These are phyloP conservation scores for Coelastrella sp. DNA, from an alignment of 139 green algal genomes.

Conservation along the genomic window DNA sequence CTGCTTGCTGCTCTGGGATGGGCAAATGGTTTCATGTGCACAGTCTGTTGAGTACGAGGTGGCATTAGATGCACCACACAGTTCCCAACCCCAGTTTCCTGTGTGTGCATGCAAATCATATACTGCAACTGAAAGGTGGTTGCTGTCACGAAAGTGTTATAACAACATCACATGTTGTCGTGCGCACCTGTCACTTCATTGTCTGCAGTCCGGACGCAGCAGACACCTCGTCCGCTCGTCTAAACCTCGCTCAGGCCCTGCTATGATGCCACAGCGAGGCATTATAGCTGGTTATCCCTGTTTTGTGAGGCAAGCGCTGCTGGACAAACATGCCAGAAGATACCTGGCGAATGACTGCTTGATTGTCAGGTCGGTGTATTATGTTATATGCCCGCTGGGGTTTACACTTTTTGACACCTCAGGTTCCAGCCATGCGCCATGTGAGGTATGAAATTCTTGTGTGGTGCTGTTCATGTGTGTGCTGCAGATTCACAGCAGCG, in stretches of 20 bases:
- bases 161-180: too few relatives aligned
- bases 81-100: neutral
- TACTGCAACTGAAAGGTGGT: neutral
- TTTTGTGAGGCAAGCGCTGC: constrained; percentile 54
- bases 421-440: neutral
- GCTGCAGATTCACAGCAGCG: too few relatives aligned
- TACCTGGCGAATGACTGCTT: constrained; percentile 61
- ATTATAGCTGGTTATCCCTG: constrained; percentile 61
- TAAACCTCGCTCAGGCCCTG: neutral
- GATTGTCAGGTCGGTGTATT: constrained; percentile 35
- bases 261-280: neutral
- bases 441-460: neutral
- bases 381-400: neutral
- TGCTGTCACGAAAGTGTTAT: neutral
- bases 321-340: constrained; percentile 51
- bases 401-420: neutral
- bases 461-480: neutral
- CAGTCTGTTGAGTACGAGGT: too few relatives aligned
- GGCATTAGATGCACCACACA: too few relatives aligned
- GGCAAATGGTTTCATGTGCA: too few relatives aligned
- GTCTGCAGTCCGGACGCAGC: neutral
- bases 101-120: neutral
- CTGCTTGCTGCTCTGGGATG: too few relatives aligned
- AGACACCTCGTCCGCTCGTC: neutral
- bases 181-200: too few relatives aligned